phyloP scores from a whole-genome alignment of 1,284 basidiomycete species.

The Hymenochaete sp. region DNA sequence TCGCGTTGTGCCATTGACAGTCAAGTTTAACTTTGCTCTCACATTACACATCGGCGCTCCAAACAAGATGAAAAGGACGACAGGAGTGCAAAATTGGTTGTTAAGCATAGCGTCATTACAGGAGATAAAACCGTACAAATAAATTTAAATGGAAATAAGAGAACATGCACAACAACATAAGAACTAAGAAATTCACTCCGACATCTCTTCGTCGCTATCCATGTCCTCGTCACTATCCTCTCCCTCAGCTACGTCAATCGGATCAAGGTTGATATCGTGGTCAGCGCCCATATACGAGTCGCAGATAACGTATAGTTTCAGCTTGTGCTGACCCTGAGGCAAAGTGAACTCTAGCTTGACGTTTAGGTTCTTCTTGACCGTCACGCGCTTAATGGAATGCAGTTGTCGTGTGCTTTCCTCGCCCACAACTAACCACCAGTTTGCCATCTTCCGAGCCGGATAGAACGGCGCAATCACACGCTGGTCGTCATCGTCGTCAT shows the following conservation, averaged over 20 bases:
- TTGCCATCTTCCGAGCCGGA: slow-evolving; percentile 83
- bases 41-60: too few relatives aligned
- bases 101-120: too few relatives aligned
- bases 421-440: slow-evolving; percentile 97
- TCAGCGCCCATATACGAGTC: slow-evolving; percentile 89
- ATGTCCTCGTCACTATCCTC: slow-evolving; percentile 69
- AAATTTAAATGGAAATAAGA: slow-evolving; percentile 4
- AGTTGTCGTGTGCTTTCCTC: slow-evolving; percentile 68
- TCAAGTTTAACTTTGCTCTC: not conserved
- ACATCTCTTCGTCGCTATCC: slow-evolving; percentile 37
- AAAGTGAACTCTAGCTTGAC: slow-evolving; percentile 88
- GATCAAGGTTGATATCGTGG: slow-evolving; percentile 76
- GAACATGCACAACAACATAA: not conserved
- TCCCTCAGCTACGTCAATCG: slow-evolving; percentile 80
- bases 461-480: slow-evolving; percentile 87
- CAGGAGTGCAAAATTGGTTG: too few relatives aligned
- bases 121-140: slow-evolving; percentile 3
- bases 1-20: not conserved
- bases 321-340: slow-evolving; percentile 71
- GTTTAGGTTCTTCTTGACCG: slow-evolving; percentile 68
- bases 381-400: slow-evolving; percentile 92
- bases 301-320: slow-evolving; percentile 90
- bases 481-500: slow-evolving; percentile 63
- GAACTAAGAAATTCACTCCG: slow-evolving; percentile 23
- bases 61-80: too few relatives aligned